Conservation (phyloP, 805 yeast genomes). For the Wickerhamomyces rabaulensis region DNA sequence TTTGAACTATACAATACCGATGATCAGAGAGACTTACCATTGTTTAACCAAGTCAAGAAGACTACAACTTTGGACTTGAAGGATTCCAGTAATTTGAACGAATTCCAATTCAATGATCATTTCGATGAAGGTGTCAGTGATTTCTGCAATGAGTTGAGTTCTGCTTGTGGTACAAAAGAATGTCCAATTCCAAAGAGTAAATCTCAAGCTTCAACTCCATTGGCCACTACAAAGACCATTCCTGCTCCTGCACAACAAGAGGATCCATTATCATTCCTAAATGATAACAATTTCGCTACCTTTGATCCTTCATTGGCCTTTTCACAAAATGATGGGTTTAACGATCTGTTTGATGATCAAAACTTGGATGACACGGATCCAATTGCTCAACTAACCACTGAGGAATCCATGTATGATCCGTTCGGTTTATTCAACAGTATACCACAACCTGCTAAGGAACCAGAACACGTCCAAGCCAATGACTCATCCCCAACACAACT, state of each 20-base stretch:
- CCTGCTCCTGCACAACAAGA: conserved; percentile 1
- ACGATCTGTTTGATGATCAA: conserved; percentile 12
- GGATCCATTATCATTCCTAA: conserved; percentile 45
- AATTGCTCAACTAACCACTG: conserved; percentile 41
- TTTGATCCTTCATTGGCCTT: conserved; percentile 55
- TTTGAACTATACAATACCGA: conserved; percentile 24
- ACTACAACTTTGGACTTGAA: conserved; percentile 1
- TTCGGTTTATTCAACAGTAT: conserved; percentile 26
- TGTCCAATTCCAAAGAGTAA: conserved; percentile 55
- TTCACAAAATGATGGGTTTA: conserved; percentile 13
- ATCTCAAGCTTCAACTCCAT: conserved; percentile 10
- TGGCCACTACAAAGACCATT: neutral
- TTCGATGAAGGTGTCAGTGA: conserved; percentile 68
- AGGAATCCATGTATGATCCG: conserved; percentile 55
- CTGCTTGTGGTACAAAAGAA: conserved; percentile 78
- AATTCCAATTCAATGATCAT: conserved; percentile 33
- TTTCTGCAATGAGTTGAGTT: conserved; percentile 70
- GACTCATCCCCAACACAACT: neutral
- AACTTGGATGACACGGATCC: conserved; percentile 29
- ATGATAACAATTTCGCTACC: conserved; percentile 27
- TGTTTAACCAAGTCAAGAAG: conserved; percentile 12
- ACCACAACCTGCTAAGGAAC: conserved; percentile 3
- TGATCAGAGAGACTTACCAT: conserved; percentile 19
- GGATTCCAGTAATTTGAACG: conserved; percentile 7
- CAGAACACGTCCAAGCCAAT: neutral